Evolutionary conservation across 441 rosid species (phyloP).

Genomic region (Biscutella laevigata): DNA sequence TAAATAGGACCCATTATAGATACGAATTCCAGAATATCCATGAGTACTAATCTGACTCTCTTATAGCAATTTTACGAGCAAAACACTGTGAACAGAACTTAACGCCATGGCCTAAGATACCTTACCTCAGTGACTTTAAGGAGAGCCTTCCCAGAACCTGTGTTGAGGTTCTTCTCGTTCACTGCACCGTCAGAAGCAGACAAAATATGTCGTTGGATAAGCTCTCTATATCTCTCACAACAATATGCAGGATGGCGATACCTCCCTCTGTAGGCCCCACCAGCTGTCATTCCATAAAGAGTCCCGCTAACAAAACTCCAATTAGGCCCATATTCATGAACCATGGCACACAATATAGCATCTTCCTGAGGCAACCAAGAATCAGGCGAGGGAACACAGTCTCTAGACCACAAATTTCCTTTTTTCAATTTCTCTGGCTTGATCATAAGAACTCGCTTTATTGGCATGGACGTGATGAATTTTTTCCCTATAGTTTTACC

Average conservation of each 20-base stretch:
- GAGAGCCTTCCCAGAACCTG: slow-evolving; percentile 85
- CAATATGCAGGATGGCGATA: slow-evolving; percentile 91
- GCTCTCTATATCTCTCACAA: slow-evolving; percentile 91
- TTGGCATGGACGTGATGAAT: slow-evolving; percentile 70
- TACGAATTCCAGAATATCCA: not conserved
- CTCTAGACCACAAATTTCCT: slow-evolving; percentile 91
- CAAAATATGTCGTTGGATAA: slow-evolving; percentile 64
- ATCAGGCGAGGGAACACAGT: slow-evolving; percentile 90
- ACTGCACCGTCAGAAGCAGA: slow-evolving; percentile 54
- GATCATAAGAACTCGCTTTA: slow-evolving; percentile 72
- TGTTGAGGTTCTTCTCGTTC: slow-evolving; percentile 54
- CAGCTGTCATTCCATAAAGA: slow-evolving; percentile 89
- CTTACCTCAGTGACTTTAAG: slow-evolving; percentile 95
- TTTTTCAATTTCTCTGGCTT: slow-evolving; percentile 89
- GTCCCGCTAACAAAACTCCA: slow-evolving; percentile 85
- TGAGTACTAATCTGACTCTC: no score
- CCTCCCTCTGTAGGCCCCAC: slow-evolving; percentile 90
- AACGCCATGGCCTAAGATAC: not conserved
- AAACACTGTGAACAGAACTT: not conserved
- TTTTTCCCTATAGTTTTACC: slow-evolving; percentile 77
- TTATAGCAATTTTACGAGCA: no score
- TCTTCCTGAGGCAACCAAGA: slow-evolving; percentile 96
- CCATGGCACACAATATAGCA: slow-evolving; percentile 94
- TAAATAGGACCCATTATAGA: not conserved
- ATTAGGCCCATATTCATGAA: slow-evolving; percentile 92